Base-by-base conservation (phyloP, 2,329 filamentous ascomycete genomes). In the Geosmithia flava region DNA sequence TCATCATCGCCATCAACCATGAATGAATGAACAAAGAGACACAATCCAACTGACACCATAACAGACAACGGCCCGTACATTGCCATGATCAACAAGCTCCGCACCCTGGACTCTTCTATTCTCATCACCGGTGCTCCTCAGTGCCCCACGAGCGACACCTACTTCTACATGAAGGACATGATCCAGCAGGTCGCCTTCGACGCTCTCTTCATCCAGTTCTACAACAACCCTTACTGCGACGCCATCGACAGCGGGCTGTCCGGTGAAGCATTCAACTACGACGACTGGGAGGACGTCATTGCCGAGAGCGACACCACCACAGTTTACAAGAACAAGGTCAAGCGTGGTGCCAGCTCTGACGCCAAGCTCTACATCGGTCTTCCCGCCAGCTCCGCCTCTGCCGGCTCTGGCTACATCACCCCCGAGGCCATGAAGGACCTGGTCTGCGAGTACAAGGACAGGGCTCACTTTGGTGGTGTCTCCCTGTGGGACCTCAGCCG, bases 281-380 rank as follows among this genome's bases (percentile, higher is more conserved):
- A 68, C 46, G 55, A 56, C 15, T 74, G 71, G 70, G 64, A 58
- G 45, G 40, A 45, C 0, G 59, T 65, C 27, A 48, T 73, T 33
- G 47, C 53, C 3, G 41, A 49, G 3, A 68, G 63, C 39, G 51
- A 59, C 2, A 53, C 56, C 49, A 27, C 23, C 4, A 27, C 23
- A 4, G 23, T 27, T 27, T 27, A 27, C 23, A 27, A 27, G 23
- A 27, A 27, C 23, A 27, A 27, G 23, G 23, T 27, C 23, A 27
- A 27, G 23, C 23, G 23, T 27, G 23, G 23, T 8, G 23, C 23
- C 33, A 72, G 65, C 60, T 53, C 62, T 54, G 52, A 59, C 8
- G 65, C 70, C 29, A 70, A 72, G 61, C 56, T 74, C 45, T 72
- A 64, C 52, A 58, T 73, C 45, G 71, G 71, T 33, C 61, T 74